These are phyloP conservation scores for Diutina sp. DNA, from an alignment of 1,139 yeast species.

Conservation along the genomic window DNA sequence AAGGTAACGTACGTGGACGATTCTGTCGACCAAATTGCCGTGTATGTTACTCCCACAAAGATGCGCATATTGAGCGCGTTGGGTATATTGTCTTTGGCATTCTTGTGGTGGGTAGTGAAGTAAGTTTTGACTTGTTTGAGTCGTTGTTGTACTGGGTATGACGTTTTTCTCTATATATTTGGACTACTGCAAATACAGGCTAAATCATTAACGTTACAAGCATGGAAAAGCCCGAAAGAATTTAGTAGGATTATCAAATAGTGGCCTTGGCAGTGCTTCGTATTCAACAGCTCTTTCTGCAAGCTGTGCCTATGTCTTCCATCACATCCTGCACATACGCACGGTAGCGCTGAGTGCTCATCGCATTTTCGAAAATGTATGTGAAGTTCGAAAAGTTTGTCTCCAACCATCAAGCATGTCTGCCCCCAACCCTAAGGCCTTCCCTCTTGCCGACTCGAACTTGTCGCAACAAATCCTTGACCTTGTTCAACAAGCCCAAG, in stretches of 20 bases:
- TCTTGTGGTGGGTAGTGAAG: neutral
- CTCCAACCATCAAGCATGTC: conserved; percentile 25
- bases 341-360: neutral
- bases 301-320: no score
- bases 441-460: conserved; percentile 96
- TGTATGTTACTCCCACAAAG: neutral
- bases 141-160: neutral
- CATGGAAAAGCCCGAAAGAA: no score
- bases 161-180: neutral
- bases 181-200: no score
- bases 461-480: conserved; percentile 95
- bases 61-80: neutral
- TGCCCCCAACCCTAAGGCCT: conserved; percentile 68
- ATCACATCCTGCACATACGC: neutral
- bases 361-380: neutral
- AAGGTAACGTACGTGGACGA: neutral
- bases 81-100: neutral
- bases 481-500: conserved; percentile 95
- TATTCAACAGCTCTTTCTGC: no score
- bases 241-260: neutral
- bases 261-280: no score
- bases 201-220: no score
- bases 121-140: neutral
- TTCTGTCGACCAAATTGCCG: neutral
- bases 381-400: neutral